A percentile compares a stretch with the other conserved stretches of the same genome.
Evolutionary conservation across 495 filamentous ascomycete genomes (phyloP).

Genomic region (Tetracladium marchalianum): DNA sequence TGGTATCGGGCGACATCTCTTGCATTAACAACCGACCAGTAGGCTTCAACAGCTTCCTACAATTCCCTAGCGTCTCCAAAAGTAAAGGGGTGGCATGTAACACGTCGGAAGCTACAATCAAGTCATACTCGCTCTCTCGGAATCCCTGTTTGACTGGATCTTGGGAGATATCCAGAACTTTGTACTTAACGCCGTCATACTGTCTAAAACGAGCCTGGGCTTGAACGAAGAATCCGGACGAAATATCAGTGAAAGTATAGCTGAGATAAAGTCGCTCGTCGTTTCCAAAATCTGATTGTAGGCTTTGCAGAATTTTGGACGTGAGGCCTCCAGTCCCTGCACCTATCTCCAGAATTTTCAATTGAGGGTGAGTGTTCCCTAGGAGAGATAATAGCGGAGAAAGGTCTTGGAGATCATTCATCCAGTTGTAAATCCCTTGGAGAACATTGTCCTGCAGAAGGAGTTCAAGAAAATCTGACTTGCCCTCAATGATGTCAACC

Average conservation of each 20-base stretch:
- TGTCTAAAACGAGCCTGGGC: constrained; percentile 34
- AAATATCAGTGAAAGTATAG: constrained; percentile 44
- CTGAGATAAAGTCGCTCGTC: neutral
- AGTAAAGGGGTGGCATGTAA: constrained; percentile 42
- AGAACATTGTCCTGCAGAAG: constrained; percentile 15
- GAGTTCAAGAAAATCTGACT: constrained; percentile 19
- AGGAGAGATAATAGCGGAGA: too few species aligned
- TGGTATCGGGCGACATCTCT: neutral
- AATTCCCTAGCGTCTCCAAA: constrained; percentile 34
- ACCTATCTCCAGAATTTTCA: constrained; percentile 40
- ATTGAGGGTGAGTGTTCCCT: constrained; percentile 28
- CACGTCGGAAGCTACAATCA: constrained; percentile 41
- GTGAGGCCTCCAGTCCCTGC: constrained; percentile 31
- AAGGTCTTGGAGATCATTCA: too few species aligned
- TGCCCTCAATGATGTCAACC: too few species aligned
- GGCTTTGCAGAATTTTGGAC: constrained; percentile 12
- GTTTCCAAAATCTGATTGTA: neutral
- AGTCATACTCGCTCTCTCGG: constrained; percentile 31
- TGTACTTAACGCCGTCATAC: constrained; percentile 15
- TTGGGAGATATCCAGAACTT: constrained; percentile 36
- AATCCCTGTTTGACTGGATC: constrained; percentile 39
- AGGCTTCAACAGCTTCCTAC: constrained; percentile 26
- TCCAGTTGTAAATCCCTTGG: constrained; percentile 1
- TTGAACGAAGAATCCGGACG: constrained; percentile 34
- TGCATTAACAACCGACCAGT: neutral